phyloP scores from a whole-genome alignment of 495 filamentous ascomycete species.

The Cercophora samala region DNA sequence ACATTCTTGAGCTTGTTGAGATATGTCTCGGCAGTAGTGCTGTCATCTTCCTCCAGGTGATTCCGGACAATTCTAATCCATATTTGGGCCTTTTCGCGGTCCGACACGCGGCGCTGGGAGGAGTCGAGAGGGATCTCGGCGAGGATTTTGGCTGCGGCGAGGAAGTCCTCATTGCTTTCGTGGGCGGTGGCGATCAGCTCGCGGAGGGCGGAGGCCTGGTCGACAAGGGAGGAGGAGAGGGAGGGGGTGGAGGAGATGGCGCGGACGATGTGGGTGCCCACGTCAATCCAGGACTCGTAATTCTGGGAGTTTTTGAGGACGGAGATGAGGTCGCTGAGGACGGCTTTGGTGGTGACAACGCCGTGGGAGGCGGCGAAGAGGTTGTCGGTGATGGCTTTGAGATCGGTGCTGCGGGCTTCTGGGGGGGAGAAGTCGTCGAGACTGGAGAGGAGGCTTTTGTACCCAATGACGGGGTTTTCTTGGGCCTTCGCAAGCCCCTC shows the following conservation, averaged over 20 bases:
- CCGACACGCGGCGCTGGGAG: constrained; percentile 75
- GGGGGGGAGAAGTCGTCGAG: constrained; percentile 58
- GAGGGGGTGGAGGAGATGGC: constrained; percentile 50
- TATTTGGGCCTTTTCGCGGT: constrained; percentile 71
- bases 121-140: constrained; percentile 83
- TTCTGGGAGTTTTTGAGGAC: constrained; percentile 54
- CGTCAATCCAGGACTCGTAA: constrained; percentile 61
- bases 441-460: constrained; percentile 62
- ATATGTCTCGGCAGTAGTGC: constrained; percentile 75
- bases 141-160: constrained; percentile 69
- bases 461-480: constrained; percentile 50
- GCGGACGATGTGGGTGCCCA: constrained; percentile 64
- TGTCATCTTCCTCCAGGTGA: constrained; percentile 92
- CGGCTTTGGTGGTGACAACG: constrained; percentile 68
- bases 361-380: constrained; percentile 66
- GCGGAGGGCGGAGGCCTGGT: constrained; percentile 80
- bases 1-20: constrained; percentile 91
- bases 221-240: constrained; percentile 65
- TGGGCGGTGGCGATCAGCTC: constrained; percentile 79
- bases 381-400: constrained; percentile 65
- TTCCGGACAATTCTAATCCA: constrained; percentile 95
- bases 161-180: constrained; percentile 77
- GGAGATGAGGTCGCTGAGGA: constrained; percentile 65
- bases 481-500: constrained; percentile 55
- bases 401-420: constrained; percentile 56